These are phyloP conservation scores for Penicillium riverlandense DNA, from an alignment of 495 filamentous ascomycete genomes.

Conservation along the genomic window DNA sequence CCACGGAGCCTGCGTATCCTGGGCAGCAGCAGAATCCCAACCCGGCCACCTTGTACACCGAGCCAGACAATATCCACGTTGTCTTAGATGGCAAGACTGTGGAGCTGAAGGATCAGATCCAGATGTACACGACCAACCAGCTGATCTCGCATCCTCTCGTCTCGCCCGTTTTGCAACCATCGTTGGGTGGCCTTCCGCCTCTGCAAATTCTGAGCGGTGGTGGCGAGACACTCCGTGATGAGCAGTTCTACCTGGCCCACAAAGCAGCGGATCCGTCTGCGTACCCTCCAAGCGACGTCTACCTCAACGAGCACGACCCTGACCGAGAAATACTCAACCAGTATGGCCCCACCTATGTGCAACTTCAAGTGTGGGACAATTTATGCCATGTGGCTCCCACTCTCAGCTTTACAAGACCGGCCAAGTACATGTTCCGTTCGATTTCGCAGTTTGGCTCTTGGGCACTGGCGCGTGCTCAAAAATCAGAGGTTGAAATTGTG, in stretches of 20 bases:
- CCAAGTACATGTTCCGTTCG: conserved; percentile 87
- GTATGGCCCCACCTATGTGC: conserved; percentile 80
- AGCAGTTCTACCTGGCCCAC: conserved; percentile 91
- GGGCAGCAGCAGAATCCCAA: conserved; percentile 22
- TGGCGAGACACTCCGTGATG: conserved; percentile 82
- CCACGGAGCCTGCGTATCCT: conserved; percentile 24
- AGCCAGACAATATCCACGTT: conserved; percentile 43
- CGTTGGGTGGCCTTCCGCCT: conserved; percentile 82
- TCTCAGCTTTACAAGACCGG: conserved; percentile 84
- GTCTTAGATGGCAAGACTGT: conserved; percentile 66
- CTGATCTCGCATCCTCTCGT: conserved; percentile 81
- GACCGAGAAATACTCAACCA: conserved; percentile 45
- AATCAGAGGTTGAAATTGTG: conserved; percentile 67
- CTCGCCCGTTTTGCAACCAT: conserved; percentile 77
- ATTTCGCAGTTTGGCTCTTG: conserved; percentile 90
- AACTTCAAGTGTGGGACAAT: conserved; percentile 95
- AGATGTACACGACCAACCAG: conserved; percentile 89
- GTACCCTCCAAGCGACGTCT: conserved; percentile 61
- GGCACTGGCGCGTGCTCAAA: conserved; percentile 77
- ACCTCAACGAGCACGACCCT: conserved; percentile 59
- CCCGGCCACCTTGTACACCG: conserved; percentile 17
- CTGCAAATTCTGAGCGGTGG: conserved; percentile 80
- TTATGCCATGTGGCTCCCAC: conserved; percentile 88
- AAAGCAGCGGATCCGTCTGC: conserved; percentile 76
- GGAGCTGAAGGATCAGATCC: conserved; percentile 83